Percentiles rank a stretch among this genome's conserved stretches.
Conservation (phyloP, 2,329 filamentous ascomycete genomes). For the Nigrospora oryzae region DNA sequence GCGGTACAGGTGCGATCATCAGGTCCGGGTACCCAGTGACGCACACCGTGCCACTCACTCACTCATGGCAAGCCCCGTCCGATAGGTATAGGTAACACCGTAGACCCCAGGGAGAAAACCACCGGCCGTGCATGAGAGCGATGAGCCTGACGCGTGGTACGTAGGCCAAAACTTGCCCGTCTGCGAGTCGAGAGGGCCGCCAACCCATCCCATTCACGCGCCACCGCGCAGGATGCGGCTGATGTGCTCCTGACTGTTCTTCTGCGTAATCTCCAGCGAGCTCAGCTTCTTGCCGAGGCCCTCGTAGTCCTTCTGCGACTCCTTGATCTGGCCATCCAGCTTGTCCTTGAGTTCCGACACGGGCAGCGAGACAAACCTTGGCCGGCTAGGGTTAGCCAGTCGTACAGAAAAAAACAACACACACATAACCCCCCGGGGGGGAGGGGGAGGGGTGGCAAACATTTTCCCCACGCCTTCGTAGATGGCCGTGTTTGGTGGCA, state of each 20-base stretch:
- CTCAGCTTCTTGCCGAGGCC: slow-evolving; percentile 81
- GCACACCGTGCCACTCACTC: too few species aligned
- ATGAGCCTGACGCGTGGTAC: too few species aligned
- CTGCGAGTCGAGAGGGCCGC: too few species aligned
- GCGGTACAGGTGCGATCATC: too few species aligned
- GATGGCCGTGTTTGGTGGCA: slow-evolving; percentile 69
- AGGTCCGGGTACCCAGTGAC: too few species aligned
- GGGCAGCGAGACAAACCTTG: slow-evolving; percentile 20
- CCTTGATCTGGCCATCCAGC: slow-evolving; percentile 64
- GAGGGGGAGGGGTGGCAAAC: slow-evolving; percentile 40
- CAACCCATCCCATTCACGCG: slow-evolving; percentile 1
- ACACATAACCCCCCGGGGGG: slow-evolving; percentile 4
- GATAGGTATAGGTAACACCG: too few species aligned
- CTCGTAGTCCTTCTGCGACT: slow-evolving; percentile 68
- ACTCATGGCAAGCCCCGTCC: too few species aligned
- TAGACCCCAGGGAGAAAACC: too few species aligned
- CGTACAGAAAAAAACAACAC: background rate
- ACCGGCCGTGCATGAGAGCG: too few species aligned
- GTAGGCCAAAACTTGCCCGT: too few species aligned
- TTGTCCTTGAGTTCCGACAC: slow-evolving; percentile 67
- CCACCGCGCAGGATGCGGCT: slow-evolving; percentile 69
- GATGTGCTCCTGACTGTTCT: slow-evolving; percentile 87
- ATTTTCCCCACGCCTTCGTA: slow-evolving; percentile 98
- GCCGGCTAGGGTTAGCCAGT: background rate
- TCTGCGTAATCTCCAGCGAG: slow-evolving; percentile 89